Conservation (phyloP, 495 filamentous ascomycete genomes). For the Aspergillus asperescens region DNA sequence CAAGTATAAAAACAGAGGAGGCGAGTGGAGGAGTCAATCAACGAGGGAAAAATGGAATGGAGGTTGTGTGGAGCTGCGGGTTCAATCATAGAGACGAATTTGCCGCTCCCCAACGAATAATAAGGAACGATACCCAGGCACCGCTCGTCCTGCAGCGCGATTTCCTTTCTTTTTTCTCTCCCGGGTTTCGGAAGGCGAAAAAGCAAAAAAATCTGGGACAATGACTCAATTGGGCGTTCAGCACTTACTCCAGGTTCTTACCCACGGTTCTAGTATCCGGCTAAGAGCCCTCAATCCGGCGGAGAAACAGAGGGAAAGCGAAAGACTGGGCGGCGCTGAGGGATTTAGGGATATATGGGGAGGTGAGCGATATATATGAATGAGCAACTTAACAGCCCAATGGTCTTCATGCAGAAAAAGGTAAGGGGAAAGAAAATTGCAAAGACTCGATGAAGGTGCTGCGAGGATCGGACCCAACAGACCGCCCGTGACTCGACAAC, state of each 20-base stretch:
- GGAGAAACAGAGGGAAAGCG: background rate
- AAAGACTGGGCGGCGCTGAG: constrained; percentile 2
- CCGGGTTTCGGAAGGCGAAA: background rate
- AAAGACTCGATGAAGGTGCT: background rate
- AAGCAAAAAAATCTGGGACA: constrained; percentile 2
- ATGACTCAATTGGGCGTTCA: background rate
- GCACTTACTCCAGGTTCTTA: constrained; percentile 8
- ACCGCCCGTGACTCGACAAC: constrained; percentile 12
- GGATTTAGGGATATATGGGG: constrained; percentile 1
- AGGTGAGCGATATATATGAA: constrained; percentile 7
- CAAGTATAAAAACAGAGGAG: background rate
- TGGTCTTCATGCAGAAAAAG: constrained; percentile 6
- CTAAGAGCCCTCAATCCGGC: constrained; percentile 2
- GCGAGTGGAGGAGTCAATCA: constrained; percentile 13
- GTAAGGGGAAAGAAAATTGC: background rate
- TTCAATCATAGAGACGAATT: constrained; percentile 15
- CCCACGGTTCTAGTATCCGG: background rate
- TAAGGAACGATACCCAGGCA: constrained; percentile 23
- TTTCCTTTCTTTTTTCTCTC: constrained; percentile 7
- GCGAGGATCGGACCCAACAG: constrained; percentile 25
- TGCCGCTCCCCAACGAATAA: constrained; percentile 17
- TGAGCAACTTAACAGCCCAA: constrained; percentile 9
- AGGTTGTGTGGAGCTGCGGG: constrained; percentile 22
- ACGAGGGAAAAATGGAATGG: constrained; percentile 20
- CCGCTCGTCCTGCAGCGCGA: constrained; percentile 20